These are phyloP conservation scores for Aspergillus mulundensis DNA, from an alignment of 495 filamentous ascomycete species.

Conservation along the genomic window DNA sequence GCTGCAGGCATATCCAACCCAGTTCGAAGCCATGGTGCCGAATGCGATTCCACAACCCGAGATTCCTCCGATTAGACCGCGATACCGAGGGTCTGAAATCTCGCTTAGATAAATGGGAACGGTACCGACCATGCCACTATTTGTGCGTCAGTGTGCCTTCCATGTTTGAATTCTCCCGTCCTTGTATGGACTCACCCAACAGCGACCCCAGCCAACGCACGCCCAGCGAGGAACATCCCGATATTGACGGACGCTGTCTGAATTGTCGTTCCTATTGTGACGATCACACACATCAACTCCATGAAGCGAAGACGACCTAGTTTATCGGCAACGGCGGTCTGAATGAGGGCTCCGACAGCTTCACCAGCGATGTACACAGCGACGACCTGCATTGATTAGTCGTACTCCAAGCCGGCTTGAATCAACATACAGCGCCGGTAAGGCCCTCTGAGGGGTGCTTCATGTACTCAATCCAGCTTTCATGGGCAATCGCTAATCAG, in stretches of 20 bases:
- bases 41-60: slow-evolving; percentile 56
- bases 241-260: slow-evolving; percentile 56
- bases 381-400: slow-evolving; percentile 36
- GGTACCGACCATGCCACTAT: slow-evolving; percentile 50
- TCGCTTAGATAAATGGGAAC: slow-evolving; percentile 58
- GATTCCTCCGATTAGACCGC: slow-evolving; percentile 56
- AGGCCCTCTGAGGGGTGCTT: slow-evolving; percentile 47
- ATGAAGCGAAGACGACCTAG: slow-evolving; percentile 58
- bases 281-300: slow-evolving; percentile 53
- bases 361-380: slow-evolving; percentile 60
- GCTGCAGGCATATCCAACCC: slow-evolving; percentile 55
- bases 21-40: slow-evolving; percentile 56
- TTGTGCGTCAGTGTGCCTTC: background rate
- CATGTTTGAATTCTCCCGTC: no score
- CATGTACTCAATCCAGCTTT: slow-evolving; percentile 60
- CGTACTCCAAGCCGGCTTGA: background rate
- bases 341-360: slow-evolving; percentile 48
- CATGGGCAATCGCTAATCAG: slow-evolving; percentile 50
- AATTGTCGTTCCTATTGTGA: slow-evolving; percentile 53
- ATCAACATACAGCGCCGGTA: slow-evolving; percentile 49
- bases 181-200: slow-evolving; percentile 40
- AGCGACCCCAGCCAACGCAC: slow-evolving; percentile 51
- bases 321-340: slow-evolving; percentile 51
- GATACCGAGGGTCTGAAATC: slow-evolving; percentile 49
- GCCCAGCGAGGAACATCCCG: slow-evolving; percentile 57